Conservation (phyloP, 2,329 filamentous ascomycete genomes). For the Thelonectria olida region DNA sequence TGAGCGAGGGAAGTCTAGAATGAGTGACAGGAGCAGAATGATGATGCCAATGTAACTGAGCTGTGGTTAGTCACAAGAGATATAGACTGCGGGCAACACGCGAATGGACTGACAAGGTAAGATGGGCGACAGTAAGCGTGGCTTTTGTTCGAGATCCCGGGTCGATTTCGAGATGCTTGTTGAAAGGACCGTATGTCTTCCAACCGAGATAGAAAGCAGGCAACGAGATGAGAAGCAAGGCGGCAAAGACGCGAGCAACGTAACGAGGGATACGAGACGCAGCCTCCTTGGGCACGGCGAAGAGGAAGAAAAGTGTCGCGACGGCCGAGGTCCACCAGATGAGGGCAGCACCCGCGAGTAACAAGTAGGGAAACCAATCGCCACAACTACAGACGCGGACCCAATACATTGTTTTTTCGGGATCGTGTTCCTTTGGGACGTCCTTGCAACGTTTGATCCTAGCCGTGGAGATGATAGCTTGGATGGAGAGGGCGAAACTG, state of each 20-base stretch:
- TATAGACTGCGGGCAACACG: not conserved
- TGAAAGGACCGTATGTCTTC: conserved; percentile 6
- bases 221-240: conserved; percentile 31
- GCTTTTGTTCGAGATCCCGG: not conserved
- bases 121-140: conserved; percentile 28
- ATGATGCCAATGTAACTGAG: conserved; percentile 32
- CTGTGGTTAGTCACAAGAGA: conserved; percentile 19
- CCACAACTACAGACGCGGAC: not conserved
- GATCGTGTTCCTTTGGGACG: too few species aligned
- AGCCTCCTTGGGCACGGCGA: conserved; percentile 7
- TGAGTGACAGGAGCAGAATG: conserved; percentile 28
- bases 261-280: conserved; percentile 27
- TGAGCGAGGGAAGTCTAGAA: conserved; percentile 24
- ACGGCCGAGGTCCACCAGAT: conserved; percentile 21
- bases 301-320: conserved; percentile 25
- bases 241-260: conserved; percentile 36
- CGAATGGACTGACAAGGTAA: conserved; percentile 37
- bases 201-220: conserved; percentile 20
- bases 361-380: conserved; percentile 25
- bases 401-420: too few species aligned
- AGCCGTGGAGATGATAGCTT: conserved; percentile 24
- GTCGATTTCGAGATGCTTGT: not conserved
- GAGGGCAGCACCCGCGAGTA: conserved; percentile 28
- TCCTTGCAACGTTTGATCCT: not conserved
- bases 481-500: conserved; percentile 34